Evolutionary conservation across 495 filamentous ascomycete species (phyloP).

Genomic region (Rostrohypoxylon terebratum): DNA sequence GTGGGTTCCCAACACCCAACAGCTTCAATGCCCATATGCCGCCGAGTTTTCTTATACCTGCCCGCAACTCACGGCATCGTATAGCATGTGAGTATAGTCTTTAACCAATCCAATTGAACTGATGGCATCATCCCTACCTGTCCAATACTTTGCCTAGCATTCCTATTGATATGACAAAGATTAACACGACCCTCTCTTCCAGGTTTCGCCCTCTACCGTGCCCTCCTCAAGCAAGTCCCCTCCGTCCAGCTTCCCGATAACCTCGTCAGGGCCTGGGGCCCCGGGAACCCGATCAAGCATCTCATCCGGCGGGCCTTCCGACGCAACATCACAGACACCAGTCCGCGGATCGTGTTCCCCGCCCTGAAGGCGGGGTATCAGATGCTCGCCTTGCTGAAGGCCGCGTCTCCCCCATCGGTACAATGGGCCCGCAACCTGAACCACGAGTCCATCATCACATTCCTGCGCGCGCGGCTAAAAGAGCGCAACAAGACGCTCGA

Average conservation of each 20-base stretch:
- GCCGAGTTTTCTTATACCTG: slow-evolving; percentile 57
- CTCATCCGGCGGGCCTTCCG: slow-evolving; percentile 68
- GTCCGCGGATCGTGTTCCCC: slow-evolving; percentile 64
- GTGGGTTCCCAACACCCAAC: background rate
- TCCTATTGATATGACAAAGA: background rate
- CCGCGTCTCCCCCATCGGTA: slow-evolving; percentile 17
- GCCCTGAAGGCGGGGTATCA: slow-evolving; percentile 75
- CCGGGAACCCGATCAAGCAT: slow-evolving; percentile 54
- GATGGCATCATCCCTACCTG: slow-evolving; percentile 26
- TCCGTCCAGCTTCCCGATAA: slow-evolving; percentile 59
- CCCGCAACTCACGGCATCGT: slow-evolving; percentile 67
- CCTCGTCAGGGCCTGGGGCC: slow-evolving; percentile 56
- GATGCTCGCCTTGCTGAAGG: slow-evolving; percentile 53
- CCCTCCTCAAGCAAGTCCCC: slow-evolving; percentile 71
- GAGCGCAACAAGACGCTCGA: slow-evolving; percentile 46
- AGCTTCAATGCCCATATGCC: slow-evolving; percentile 51
- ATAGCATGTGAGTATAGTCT: slow-evolving; percentile 67
- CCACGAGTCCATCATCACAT: slow-evolving; percentile 48
- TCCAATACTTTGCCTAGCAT: background rate
- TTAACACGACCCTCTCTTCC: slow-evolving; percentile 10
- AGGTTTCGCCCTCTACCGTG: slow-evolving; percentile 81
- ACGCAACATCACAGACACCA: slow-evolving; percentile 65
- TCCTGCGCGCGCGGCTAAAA: slow-evolving; percentile 50
- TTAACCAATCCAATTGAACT: background rate
- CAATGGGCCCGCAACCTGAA: slow-evolving; percentile 35